Evolutionary conservation across 148 eudicot genomes (phyloP).

Genomic region (Tetragonia tetragonoides): DNA sequence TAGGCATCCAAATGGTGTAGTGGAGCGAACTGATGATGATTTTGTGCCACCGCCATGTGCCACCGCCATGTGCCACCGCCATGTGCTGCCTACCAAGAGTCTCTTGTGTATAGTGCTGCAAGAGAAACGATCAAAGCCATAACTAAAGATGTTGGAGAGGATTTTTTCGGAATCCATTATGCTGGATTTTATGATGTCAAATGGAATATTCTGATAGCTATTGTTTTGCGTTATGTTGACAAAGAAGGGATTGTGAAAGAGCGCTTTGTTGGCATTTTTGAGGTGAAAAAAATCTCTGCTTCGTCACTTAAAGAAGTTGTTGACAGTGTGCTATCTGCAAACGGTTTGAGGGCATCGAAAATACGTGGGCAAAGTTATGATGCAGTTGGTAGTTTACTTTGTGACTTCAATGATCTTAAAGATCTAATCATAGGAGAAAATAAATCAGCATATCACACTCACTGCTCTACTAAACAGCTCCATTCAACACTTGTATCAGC

Average conservation of each 20-base stretch:
- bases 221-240: constrained; percentile 4
- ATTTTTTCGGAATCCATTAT: background rate
- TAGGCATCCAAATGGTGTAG: background rate
- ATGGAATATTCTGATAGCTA: background rate
- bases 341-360: background rate
- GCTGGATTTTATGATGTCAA: constrained; percentile 2
- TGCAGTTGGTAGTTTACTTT: background rate
- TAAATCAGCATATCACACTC: constrained; percentile 9
- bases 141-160: background rate
- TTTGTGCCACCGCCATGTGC: background rate
- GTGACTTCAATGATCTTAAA: background rate
- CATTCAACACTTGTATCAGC: background rate
- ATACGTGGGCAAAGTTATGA: constrained; percentile 4
- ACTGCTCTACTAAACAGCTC: constrained; percentile 1
- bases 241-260: constrained; percentile 14
- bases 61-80: background rate
- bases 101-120: background rate
- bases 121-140: background rate
- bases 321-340: background rate
- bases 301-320: background rate
- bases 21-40: background rate
- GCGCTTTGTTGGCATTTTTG: background rate
- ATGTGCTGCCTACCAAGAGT: background rate
- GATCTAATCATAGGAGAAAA: constrained; percentile 2
- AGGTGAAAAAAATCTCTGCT: background rate